phyloP scores from a whole-genome alignment of 2,329 filamentous ascomycete genomes.

The Penicillium sp. region DNA sequence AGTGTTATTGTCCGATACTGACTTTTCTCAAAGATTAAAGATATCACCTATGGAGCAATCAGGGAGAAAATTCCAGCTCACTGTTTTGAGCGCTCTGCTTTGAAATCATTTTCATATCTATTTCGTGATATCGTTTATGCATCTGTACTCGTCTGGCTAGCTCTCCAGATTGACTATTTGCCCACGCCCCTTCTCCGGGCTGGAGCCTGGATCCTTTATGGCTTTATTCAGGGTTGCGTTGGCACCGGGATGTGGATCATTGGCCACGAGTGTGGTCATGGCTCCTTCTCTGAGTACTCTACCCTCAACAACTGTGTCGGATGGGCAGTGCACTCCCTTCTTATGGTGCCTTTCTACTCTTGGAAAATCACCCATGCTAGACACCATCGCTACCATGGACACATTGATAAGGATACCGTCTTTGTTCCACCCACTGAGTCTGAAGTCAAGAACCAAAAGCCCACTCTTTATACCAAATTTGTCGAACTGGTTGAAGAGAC shows the following conservation, averaged over 20 bases:
- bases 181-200: slow-evolving; percentile 12
- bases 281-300: slow-evolving; percentile 63
- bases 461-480: slow-evolving; percentile 52
- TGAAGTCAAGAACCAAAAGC: slow-evolving; percentile 38
- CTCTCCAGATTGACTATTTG: slow-evolving; percentile 22
- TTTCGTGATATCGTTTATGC: slow-evolving; percentile 21
- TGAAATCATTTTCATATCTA: slow-evolving; percentile 20
- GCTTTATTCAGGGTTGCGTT: slow-evolving; percentile 24
- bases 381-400: slow-evolving; percentile 69
- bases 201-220: slow-evolving; percentile 18
- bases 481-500: slow-evolving; percentile 61
- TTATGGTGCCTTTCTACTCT: slow-evolving; percentile 71
- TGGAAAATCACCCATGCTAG: slow-evolving; percentile 73
- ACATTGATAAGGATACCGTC: slow-evolving; percentile 69
- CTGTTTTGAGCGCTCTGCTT: slow-evolving; percentile 22
- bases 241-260: slow-evolving; percentile 27
- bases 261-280: slow-evolving; percentile 70
- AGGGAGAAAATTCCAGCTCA: slow-evolving; percentile 21
- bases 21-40: slow-evolving; percentile 12
- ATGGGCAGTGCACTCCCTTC: slow-evolving; percentile 65
- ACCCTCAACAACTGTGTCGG: slow-evolving; percentile 65
- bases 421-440: slow-evolving; percentile 59
- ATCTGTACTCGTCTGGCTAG: slow-evolving; percentile 16
- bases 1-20: background rate
- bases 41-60: slow-evolving; percentile 21